Conservation (phyloP, 164 flowering plant genomes). For the Platanus orientalis region DNA sequence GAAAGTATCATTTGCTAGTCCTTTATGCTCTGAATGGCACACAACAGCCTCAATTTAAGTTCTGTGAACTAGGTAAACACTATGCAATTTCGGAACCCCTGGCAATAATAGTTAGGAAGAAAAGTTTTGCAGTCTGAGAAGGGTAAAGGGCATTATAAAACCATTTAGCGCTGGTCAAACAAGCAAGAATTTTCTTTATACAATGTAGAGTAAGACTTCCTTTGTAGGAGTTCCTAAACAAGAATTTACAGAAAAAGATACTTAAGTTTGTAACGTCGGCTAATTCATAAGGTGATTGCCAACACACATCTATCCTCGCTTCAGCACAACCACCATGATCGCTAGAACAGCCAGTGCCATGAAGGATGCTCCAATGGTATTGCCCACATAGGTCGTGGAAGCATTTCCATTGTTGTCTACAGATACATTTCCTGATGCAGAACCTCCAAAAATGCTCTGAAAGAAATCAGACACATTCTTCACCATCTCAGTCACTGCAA, state of each 20-base stretch:
- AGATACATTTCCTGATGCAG: conserved; percentile 13
- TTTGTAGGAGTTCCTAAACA: no score
- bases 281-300: conserved; percentile 7
- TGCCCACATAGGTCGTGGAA: conserved; percentile 9
- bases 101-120: no score
- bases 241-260: not conserved
- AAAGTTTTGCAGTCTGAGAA: no score
- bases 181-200: no score
- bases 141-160: no score
- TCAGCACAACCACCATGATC: conserved; percentile 41
- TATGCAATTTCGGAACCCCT: no score
- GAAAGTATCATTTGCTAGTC: no score
- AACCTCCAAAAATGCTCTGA: conserved; percentile 34
- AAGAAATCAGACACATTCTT: conserved; percentile 33
- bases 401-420: conserved; percentile 16
- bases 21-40: no score
- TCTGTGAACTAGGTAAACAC: no score
- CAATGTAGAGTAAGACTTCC: no score
- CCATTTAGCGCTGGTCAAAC: no score
- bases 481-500: conserved; percentile 39
- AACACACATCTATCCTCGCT: conserved; percentile 20
- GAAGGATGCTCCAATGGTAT: conserved; percentile 28
- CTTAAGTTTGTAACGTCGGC: conserved; percentile 9
- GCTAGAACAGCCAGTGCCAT: conserved; percentile 40
- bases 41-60: no score